A percentile compares a stretch with the other conserved stretches of the same genome.
phyloP scores from a whole-genome alignment of 176 grass and related monocot species.

The Themeda triandra region DNA sequence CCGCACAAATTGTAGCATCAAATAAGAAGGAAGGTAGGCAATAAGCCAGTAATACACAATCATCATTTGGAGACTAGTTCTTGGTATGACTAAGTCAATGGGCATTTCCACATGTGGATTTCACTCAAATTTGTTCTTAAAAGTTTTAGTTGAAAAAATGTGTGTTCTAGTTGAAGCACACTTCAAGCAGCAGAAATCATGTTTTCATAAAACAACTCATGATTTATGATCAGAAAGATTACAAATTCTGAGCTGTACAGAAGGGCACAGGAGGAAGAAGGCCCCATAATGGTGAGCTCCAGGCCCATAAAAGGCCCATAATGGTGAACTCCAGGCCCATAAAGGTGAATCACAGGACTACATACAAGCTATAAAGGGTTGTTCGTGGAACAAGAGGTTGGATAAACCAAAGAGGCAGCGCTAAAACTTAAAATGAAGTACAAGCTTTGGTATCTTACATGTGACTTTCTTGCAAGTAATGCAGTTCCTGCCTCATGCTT shows the following conservation, averaged over 20 bases:
- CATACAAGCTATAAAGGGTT: not conserved
- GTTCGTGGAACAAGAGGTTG: not conserved
- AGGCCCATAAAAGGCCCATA: not conserved
- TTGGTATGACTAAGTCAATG: not conserved
- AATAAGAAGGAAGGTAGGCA: too few species aligned
- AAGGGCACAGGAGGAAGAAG: too few species aligned
- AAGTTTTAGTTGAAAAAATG: not conserved
- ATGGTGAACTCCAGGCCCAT: not conserved
- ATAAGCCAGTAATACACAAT: not conserved
- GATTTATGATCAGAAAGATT: too few species aligned
- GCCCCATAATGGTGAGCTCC: too few species aligned
- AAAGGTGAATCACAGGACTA: not conserved
- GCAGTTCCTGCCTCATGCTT: slow-evolving; percentile 49
- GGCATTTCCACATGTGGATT: not conserved
- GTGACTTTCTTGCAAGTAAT: slow-evolving; percentile 40
- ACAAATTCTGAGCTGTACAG: too few species aligned
- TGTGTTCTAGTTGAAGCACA: not conserved
- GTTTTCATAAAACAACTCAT: not conserved
- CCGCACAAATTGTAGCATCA: too few species aligned
- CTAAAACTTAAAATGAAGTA: not conserved
- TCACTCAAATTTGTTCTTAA: not conserved
- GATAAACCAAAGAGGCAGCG: too few species aligned
- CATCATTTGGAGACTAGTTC: not conserved
- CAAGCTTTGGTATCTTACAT: slow-evolving; percentile 23
- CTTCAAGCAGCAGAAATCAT: not conserved